Conservation (phyloP, 805 yeast genomes). For the Pichia manshurica region DNA sequence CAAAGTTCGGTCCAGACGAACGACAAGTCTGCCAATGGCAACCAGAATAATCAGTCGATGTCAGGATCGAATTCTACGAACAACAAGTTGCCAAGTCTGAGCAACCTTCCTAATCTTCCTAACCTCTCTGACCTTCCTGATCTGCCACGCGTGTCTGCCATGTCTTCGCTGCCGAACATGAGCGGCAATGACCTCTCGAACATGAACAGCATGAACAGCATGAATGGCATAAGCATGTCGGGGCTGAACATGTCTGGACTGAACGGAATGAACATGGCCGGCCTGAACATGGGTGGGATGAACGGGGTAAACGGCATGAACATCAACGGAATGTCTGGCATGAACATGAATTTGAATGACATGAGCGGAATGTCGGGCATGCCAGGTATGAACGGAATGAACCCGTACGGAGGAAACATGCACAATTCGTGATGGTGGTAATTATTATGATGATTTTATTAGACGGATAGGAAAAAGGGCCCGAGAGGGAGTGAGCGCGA, state of each 20-base stretch:
- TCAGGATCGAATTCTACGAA: neutral
- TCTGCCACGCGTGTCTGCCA: conserved; percentile 1
- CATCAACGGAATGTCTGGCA: neutral
- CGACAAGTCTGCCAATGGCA: neutral
- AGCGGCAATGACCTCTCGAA: neutral
- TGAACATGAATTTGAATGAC: conserved; percentile 1
- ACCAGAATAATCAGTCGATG: neutral
- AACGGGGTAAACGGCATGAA: neutral
- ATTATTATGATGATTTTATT: too few relatives aligned
- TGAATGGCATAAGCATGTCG: neutral
- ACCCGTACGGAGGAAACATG: conserved; percentile 4
- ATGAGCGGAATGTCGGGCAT: neutral
- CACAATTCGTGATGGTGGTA: conserved; percentile 7
- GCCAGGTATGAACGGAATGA: conserved; percentile 4
- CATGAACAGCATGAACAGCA: neutral
- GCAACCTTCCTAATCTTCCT: conserved; percentile 2
- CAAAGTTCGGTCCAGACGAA: neutral
- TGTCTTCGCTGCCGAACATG: neutral
- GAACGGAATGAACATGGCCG: conserved; percentile 1
- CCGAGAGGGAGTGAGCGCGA: neutral
- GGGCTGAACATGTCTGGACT: neutral
- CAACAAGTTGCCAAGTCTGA: conserved; percentile 3
- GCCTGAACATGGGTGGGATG: neutral
- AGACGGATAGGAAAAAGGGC: neutral
- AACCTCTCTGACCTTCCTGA: conserved; percentile 2